Evolutionary conservation across 192 early-diverging fungal genomes (phyloP).

Genomic region (Pilobolus umbonatus): DNA sequence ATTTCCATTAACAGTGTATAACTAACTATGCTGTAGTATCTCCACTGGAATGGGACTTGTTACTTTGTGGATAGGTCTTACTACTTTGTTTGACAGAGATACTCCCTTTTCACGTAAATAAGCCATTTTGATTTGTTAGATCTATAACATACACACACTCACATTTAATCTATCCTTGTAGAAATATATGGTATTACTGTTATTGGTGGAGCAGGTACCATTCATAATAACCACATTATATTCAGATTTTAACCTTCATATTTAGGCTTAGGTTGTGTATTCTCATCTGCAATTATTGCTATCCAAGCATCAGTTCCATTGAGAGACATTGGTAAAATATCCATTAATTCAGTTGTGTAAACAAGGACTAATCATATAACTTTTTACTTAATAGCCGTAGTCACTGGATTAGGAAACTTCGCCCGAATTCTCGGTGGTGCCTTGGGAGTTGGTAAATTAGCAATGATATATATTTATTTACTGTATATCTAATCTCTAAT

Average conservation of each 20-base stretch:
- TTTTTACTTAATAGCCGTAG: constrained; percentile 23
- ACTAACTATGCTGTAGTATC: constrained; percentile 4
- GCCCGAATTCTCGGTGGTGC: constrained; percentile 32
- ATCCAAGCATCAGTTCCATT: constrained; percentile 28
- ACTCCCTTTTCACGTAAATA: constrained; percentile 17
- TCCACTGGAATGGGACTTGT: constrained; percentile 57
- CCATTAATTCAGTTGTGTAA: neutral
- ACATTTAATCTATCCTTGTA: neutral
- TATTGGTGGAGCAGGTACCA: constrained; percentile 20
- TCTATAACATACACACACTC: neutral
- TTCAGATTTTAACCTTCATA: too few species aligned
- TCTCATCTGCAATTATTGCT: constrained; percentile 31
- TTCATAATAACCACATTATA: neutral
- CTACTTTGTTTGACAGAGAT: constrained; percentile 50
- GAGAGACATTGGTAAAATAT: constrained; percentile 29
- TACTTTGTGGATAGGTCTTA: constrained; percentile 57
- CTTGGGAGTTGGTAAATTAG: constrained; percentile 23
- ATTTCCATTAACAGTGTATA: neutral
- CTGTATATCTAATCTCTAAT: neutral
- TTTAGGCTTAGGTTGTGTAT: constrained; percentile 29
- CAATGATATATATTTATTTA: neutral
- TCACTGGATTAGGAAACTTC: constrained; percentile 34
- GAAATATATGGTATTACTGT: constrained; percentile 24
- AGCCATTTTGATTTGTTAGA: neutral
- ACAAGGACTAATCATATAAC: neutral